Percentiles rank a stretch among this genome's conserved stretches.
Conservation (phyloP, 257 asterid genomes). For the Solanum rostratum region DNA sequence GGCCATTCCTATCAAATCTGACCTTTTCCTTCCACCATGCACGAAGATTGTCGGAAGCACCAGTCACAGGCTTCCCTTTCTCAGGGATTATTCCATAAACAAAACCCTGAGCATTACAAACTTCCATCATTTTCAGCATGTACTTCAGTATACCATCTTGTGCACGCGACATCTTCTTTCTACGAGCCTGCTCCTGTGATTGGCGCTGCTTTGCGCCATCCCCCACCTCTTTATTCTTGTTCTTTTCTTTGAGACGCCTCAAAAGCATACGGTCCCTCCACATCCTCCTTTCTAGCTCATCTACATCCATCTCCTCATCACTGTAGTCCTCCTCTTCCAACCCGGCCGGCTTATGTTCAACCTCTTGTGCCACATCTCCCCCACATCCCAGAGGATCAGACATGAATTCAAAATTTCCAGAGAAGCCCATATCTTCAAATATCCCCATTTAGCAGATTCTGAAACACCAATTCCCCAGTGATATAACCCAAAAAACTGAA, state of each 20-base stretch:
- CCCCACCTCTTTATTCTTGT: constrained; percentile 20
- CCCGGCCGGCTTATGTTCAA: constrained; percentile 13
- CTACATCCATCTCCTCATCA: constrained; percentile 47
- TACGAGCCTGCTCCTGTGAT: constrained; percentile 48
- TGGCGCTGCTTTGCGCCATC: constrained; percentile 29
- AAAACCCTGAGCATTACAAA: constrained; percentile 55
- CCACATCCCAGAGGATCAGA: constrained; percentile 21
- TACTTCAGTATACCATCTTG: constrained; percentile 58
- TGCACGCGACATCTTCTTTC: constrained; percentile 64
- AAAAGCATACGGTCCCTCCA: constrained; percentile 41
- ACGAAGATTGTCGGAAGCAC: constrained; percentile 55
- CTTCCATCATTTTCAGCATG: constrained; percentile 62
- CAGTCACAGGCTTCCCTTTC: constrained; percentile 55
- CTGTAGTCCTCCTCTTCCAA: constrained; percentile 34
- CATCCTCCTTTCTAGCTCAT: constrained; percentile 43
- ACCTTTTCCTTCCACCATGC: constrained; percentile 69
- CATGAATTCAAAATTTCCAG: constrained; percentile 32
- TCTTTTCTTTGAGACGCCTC: constrained; percentile 40
- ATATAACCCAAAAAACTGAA: neutral
- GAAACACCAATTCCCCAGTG: neutral
- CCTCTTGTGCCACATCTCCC: constrained; percentile 12
- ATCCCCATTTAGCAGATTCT: constrained; percentile 21
- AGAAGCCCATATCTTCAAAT: constrained; percentile 41
- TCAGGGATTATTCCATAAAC: constrained; percentile 64
- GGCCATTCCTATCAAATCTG: constrained; percentile 49